Conservation (phyloP, 2,329 filamentous ascomycete genomes). For the Coleophoma eucalyptorum region DNA sequence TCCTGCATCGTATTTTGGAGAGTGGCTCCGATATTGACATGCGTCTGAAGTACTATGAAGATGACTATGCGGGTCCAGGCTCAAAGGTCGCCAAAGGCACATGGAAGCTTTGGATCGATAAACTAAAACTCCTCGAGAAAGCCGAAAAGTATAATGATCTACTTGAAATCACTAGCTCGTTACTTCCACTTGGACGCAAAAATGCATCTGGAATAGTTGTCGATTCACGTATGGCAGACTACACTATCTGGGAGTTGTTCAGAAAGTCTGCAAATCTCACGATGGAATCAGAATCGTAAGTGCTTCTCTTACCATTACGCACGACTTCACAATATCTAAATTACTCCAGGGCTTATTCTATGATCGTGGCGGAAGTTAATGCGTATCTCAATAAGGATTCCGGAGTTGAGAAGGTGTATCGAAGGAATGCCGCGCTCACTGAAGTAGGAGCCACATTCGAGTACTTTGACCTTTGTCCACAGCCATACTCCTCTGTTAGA, state of each 20-base stretch:
- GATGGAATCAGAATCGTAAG: constrained; percentile 19
- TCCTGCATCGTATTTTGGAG: constrained; percentile 23
- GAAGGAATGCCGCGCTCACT: constrained; percentile 28
- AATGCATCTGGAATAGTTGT: constrained; percentile 18
- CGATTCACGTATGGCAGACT: constrained; percentile 26
- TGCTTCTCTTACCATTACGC: neutral
- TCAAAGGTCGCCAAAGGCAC: constrained; percentile 27
- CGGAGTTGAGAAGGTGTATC: constrained; percentile 27
- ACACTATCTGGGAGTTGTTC: constrained; percentile 27
- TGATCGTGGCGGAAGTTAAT: constrained; percentile 21
- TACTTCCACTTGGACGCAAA: constrained; percentile 24
- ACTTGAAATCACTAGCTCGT: constrained; percentile 16
- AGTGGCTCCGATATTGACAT: constrained; percentile 15
- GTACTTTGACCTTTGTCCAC: constrained; percentile 3
- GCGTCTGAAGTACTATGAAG: constrained; percentile 21
- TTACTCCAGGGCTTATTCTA: neutral
- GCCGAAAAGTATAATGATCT: constrained; percentile 22
- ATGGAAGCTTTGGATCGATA: constrained; percentile 27
- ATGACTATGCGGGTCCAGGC: constrained; percentile 25
- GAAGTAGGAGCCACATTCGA: constrained; percentile 20
- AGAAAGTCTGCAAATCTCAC: constrained; percentile 19
- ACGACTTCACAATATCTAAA: no score
- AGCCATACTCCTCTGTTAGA: neutral
- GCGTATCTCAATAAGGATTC: constrained; percentile 23
- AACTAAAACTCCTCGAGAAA: constrained; percentile 19